These are phyloP conservation scores for Thraustochytrium sp. DNA, from an alignment of 352 stramenopile species.

Conservation along the genomic window DNA sequence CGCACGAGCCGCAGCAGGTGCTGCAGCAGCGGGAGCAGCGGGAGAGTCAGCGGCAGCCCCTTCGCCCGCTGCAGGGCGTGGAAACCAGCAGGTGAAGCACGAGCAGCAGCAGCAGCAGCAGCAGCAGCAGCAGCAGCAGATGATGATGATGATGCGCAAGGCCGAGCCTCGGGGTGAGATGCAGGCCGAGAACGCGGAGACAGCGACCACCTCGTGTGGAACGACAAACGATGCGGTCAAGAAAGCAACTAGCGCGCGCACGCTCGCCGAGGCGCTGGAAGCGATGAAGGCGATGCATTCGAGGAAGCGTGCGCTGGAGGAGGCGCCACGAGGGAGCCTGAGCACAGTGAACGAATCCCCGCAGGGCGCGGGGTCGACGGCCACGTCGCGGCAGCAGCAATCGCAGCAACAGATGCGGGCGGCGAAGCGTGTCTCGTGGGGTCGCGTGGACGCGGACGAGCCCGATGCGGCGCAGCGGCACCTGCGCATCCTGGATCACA, in stretches of 20 bases:
- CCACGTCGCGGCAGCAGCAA: too few species aligned
- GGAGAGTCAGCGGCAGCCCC: neutral
- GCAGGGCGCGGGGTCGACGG: too few species aligned
- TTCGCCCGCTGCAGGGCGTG: neutral
- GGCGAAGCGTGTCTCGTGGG: too few species aligned
- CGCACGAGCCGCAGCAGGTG: neutral
- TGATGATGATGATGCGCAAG: neutral
- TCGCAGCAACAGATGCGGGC: too few species aligned
- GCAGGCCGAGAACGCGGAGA: too few species aligned
- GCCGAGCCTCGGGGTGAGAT: too few species aligned
- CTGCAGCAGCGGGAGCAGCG: neutral
- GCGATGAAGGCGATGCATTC: too few species aligned
- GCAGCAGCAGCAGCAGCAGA: neutral
- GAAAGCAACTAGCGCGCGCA: neutral
- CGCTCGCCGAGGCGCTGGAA: neutral
- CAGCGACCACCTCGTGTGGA: neutral
- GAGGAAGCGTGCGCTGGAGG: too few species aligned
- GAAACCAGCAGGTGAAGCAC: neutral
- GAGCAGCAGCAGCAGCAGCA: neutral
- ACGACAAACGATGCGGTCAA: neutral
- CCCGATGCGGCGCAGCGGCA: neutral
- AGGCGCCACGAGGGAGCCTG: too few species aligned
- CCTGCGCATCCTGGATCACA: constrained; percentile 6
- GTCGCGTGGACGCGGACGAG: too few species aligned
- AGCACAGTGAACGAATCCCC: too few species aligned